phyloP scores from a whole-genome alignment of 495 filamentous ascomycete species.

The Oidiodendron maius region DNA sequence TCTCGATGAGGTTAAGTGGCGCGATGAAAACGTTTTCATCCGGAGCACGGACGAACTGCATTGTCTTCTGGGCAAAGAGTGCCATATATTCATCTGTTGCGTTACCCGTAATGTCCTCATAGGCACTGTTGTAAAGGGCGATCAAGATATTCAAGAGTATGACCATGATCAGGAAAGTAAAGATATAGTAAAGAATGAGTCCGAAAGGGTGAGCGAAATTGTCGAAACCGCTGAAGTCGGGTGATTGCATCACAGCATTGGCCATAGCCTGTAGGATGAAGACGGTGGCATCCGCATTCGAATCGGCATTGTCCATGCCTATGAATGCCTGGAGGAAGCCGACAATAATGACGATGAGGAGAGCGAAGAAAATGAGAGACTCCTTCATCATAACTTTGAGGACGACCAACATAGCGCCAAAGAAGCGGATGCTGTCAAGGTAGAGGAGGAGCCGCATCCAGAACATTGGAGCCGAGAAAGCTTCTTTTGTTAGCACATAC shows the following conservation, averaged over 20 bases:
- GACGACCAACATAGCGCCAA: conserved; percentile 95
- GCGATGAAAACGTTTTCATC: conserved; percentile 98
- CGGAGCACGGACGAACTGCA: conserved; percentile 92
- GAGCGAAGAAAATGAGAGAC: conserved; percentile 92
- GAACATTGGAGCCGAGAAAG: conserved; percentile 92
- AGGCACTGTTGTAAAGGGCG: conserved; percentile 92
- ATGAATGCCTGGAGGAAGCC: conserved; percentile 94
- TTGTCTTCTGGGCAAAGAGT: conserved; percentile 82
- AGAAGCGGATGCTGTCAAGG: conserved; percentile 90
- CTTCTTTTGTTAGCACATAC: conserved; percentile 23
- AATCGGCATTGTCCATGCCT: conserved; percentile 82
- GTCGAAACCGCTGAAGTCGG: conserved; percentile 87
- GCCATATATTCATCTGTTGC: conserved; percentile 93
- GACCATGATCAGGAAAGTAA: conserved; percentile 95
- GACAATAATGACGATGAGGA: conserved; percentile 78
- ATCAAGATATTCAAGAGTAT: conserved; percentile 91
- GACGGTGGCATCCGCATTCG: conserved; percentile 41
- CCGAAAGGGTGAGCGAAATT: conserved; percentile 71
- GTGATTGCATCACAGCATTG: conserved; percentile 81
- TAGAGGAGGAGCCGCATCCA: conserved; percentile 92
- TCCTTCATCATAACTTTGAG: conserved; percentile 99
- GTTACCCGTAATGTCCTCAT: conserved; percentile 92
- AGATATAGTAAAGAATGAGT: conserved; percentile 88
- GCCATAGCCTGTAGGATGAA: conserved; percentile 89
- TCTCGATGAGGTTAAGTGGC: conserved; percentile 90